These are phyloP conservation scores for Geotrichum reessii DNA, from an alignment of 1,139 yeast genomes.

Conservation along the genomic window DNA sequence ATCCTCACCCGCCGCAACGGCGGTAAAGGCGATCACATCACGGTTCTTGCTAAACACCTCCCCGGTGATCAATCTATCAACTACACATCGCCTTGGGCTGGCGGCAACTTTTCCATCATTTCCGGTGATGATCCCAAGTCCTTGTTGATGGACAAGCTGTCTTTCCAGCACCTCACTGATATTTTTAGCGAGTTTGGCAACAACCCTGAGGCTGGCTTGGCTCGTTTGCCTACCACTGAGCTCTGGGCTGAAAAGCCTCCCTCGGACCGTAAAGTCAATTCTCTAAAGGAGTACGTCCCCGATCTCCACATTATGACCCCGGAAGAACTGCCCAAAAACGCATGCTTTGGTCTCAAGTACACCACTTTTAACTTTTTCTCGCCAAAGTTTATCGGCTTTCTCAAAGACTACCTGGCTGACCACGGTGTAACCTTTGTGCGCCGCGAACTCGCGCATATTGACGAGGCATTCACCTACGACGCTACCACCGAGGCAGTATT, in stretches of 20 bases:
- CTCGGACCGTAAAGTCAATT: conserved; percentile 38
- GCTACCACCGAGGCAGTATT: conserved; percentile 44
- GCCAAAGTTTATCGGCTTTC: conserved; percentile 49
- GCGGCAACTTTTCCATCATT: conserved; percentile 55
- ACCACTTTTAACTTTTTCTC: conserved; percentile 64
- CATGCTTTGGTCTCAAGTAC: conserved; percentile 49
- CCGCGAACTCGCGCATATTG: conserved; percentile 45
- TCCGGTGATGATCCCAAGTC: conserved; percentile 53
- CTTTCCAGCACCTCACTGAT: conserved; percentile 46
- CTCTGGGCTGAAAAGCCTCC: conserved; percentile 42
- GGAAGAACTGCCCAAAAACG: conserved; percentile 44
- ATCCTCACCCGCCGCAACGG: conserved; percentile 41
- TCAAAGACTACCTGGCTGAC: conserved; percentile 41
- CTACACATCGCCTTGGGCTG: conserved; percentile 74
- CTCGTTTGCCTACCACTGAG: conserved; percentile 49
- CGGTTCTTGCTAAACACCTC: conserved; percentile 54
- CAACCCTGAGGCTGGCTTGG: conserved; percentile 50
- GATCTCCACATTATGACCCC: conserved; percentile 32
- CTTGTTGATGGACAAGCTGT: conserved; percentile 48
- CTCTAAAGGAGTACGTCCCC: conserved; percentile 44
- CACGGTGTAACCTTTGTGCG: conserved; percentile 49
- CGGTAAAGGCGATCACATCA: conserved; percentile 45
- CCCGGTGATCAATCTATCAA: conserved; percentile 70
- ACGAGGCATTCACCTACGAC: conserved; percentile 45
- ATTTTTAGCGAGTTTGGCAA: conserved; percentile 46